These are phyloP conservation scores for Ophiostoma tasmaniense DNA, from an alignment of 2,329 filamentous ascomycete genomes.

Conservation along the genomic window DNA sequence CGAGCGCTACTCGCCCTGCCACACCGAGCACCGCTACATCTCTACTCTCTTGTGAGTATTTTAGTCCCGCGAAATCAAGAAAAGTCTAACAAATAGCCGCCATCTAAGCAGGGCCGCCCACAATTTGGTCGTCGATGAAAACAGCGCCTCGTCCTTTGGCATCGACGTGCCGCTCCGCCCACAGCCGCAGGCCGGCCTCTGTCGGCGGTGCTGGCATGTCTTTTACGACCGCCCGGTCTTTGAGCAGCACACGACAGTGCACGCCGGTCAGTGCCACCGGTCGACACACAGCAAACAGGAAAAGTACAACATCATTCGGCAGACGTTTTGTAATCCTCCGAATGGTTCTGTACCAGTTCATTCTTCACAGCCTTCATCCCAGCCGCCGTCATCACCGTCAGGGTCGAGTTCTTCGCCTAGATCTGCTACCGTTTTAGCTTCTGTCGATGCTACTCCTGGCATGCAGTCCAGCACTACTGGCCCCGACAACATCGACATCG, in stretches of 20 bases:
- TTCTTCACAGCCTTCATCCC: background rate
- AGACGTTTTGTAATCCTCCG: background rate
- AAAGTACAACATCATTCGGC: background rate
- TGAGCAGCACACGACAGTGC: background rate
- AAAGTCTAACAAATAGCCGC: background rate
- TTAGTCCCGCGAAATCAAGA: background rate
- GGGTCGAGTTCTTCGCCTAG: background rate
- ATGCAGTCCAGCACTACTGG: too few species aligned
- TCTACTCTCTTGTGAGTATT: slow-evolving; percentile 29
- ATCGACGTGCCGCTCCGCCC: background rate
- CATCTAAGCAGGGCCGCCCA: background rate
- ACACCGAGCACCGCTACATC: slow-evolving; percentile 28
- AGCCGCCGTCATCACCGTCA: background rate
- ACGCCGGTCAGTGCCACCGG: background rate
- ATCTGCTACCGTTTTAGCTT: background rate
- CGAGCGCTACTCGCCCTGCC: slow-evolving; percentile 27
- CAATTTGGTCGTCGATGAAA: background rate
- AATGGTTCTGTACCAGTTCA: background rate
- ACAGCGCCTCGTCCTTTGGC: background rate
- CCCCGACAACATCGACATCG: background rate
- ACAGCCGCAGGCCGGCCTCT: background rate
- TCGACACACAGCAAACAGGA: background rate
- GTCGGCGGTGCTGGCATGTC: background rate
- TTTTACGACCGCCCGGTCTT: background rate
- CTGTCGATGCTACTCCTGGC: background rate